Evolutionary conservation across 2,329 filamentous ascomycete species (phyloP).

Genomic region (Microcera coccophila): DNA sequence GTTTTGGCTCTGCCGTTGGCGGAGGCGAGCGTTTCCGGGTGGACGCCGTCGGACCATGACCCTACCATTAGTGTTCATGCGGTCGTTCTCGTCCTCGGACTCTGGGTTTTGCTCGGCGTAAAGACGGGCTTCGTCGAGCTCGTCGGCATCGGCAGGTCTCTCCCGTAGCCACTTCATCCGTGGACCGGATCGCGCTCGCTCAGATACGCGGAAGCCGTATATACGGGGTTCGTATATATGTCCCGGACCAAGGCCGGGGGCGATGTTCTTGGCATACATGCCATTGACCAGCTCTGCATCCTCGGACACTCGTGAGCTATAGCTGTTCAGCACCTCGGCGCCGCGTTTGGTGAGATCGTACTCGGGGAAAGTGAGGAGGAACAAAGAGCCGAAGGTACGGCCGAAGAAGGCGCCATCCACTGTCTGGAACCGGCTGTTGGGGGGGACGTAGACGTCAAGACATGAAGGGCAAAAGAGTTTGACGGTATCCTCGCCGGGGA

Average conservation of each 20-base stretch:
- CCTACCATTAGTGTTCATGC: constrained; percentile 42
- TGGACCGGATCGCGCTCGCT: constrained; percentile 82
- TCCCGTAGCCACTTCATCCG: constrained; percentile 95
- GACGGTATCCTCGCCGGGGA: constrained; percentile 93
- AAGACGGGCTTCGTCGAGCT: constrained; percentile 73
- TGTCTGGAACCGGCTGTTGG: constrained; percentile 94
- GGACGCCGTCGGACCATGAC: constrained; percentile 42
- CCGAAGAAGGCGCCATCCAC: constrained; percentile 98
- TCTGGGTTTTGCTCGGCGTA: constrained; percentile 53
- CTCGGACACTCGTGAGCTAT: constrained; percentile 32
- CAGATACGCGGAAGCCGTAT: constrained; percentile 93
- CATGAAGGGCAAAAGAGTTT: constrained; percentile 98
- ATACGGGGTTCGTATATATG: constrained; percentile 94
- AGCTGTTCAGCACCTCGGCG: constrained; percentile 50
- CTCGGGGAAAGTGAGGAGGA: constrained; percentile 98
- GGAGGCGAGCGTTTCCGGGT: constrained; percentile 39
- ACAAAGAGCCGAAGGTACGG: constrained; percentile 92
- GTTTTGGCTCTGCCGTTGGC: constrained; percentile 46
- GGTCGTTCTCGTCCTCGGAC: constrained; percentile 56
- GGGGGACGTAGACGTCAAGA: constrained; percentile 93
- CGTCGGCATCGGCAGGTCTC: constrained; percentile 73
- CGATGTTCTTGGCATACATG: constrained; percentile 80
- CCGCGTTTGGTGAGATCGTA: constrained; percentile 78
- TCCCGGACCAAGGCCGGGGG: constrained; percentile 74
- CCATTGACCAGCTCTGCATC: constrained; percentile 70